phyloP scores from a whole-genome alignment of 306 rosid species.

The Arachis hypogaea region DNA sequence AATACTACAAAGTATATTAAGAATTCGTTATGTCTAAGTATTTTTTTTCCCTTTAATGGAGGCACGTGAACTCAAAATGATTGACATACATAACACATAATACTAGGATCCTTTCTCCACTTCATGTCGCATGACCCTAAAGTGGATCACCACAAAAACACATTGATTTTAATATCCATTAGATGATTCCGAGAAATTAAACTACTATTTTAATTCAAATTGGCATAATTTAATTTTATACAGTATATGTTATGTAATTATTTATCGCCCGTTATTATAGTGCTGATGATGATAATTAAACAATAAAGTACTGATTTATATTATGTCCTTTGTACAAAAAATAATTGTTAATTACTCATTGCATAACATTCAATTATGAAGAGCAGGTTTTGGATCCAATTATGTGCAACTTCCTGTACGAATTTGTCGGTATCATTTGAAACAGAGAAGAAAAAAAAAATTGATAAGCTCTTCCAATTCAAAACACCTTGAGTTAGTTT shows the following conservation, averaged over 20 bases:
- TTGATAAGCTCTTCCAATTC: neutral
- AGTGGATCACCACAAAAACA: slow-evolving; percentile 28
- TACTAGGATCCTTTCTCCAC: neutral
- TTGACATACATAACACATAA: slow-evolving; percentile 5
- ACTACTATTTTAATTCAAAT: slow-evolving; percentile 3
- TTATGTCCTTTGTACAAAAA: neutral
- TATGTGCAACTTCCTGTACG: slow-evolving; percentile 2
- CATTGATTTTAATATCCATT: slow-evolving; percentile 6
- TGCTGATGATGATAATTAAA: neutral
- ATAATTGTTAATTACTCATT: slow-evolving; percentile 19
- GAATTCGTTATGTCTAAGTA: neutral
- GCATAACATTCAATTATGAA: slow-evolving; percentile 8
- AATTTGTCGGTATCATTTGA: slow-evolving; percentile 17
- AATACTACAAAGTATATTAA: too few relatives aligned
- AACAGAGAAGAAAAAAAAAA: slow-evolving; percentile 5
- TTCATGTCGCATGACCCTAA: slow-evolving; percentile 29
- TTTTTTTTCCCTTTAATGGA: neutral
- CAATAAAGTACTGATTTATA: neutral
- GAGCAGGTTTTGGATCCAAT: slow-evolving; percentile 15
- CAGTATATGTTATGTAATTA: neutral
- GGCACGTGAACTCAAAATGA: slow-evolving; percentile 40
- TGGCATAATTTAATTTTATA: neutral
- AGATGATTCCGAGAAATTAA: neutral
- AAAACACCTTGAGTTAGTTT: neutral
- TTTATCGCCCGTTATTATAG: slow-evolving; percentile 5